These are phyloP conservation scores for Backusella macrospora DNA, from an alignment of 192 early-diverging fungal species.

Conservation along the genomic window DNA sequence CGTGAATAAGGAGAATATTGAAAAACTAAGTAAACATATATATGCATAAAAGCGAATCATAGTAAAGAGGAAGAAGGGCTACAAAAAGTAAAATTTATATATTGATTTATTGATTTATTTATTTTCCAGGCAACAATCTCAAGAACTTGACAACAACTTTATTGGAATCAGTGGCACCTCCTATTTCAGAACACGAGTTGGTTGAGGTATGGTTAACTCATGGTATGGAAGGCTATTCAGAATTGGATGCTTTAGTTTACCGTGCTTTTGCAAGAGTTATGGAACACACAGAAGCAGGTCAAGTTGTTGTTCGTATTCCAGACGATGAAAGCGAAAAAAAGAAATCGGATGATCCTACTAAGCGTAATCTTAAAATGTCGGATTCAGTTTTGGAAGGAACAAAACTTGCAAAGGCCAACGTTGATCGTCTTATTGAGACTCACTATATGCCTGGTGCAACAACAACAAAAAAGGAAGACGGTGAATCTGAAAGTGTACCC, in stretches of 20 bases:
- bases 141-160: slow-evolving; percentile 51
- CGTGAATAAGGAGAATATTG: slow-evolving; percentile 60
- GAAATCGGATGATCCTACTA: slow-evolving; percentile 14
- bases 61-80: no score
- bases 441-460: slow-evolving; percentile 42
- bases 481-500: slow-evolving; percentile 24
- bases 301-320: slow-evolving; percentile 53
- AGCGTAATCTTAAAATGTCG: slow-evolving; percentile 55
- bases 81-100: no score
- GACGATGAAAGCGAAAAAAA: slow-evolving; percentile 23
- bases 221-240: slow-evolving; percentile 55
- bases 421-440: slow-evolving; percentile 55
- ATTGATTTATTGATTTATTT: neutral
- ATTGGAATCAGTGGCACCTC: slow-evolving; percentile 58
- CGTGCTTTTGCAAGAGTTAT: slow-evolving; percentile 57
- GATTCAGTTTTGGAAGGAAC: slow-evolving; percentile 54
- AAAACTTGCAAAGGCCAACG: slow-evolving; percentile 58
- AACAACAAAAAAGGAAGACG: slow-evolving; percentile 15
- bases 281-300: slow-evolving; percentile 62
- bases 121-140: slow-evolving; percentile 43
- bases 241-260: slow-evolving; percentile 52
- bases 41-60: neutral
- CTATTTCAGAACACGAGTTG: slow-evolving; percentile 60
- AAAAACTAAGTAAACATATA: slow-evolving; percentile 43
- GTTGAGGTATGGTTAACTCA: slow-evolving; percentile 62